Evolutionary conservation across 2,329 filamentous ascomycete genomes (phyloP).

Genomic region (Pseudogymnoascus sp.): DNA sequence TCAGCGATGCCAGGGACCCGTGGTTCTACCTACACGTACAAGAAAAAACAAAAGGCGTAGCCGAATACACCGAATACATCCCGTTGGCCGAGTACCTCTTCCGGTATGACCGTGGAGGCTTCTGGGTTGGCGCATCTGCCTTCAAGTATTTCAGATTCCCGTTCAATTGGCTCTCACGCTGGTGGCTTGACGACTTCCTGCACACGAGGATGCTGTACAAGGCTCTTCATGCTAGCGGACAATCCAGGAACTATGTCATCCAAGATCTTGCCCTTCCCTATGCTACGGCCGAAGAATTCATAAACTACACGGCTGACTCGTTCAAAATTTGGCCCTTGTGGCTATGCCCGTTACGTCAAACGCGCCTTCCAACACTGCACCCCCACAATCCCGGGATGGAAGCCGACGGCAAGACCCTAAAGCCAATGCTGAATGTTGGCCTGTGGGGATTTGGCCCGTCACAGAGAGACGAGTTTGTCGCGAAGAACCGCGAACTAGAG

Average conservation of each 20-base stretch:
- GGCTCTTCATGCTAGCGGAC: conserved; percentile 50
- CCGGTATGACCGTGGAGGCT: conserved; percentile 55
- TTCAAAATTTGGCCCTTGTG: conserved; percentile 47
- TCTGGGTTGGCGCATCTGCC: conserved; percentile 54
- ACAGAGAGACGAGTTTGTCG: conserved; percentile 50
- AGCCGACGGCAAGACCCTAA: conserved; percentile 24
- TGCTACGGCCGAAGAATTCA: conserved; percentile 40
- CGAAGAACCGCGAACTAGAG: conserved; percentile 64
- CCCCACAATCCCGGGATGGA: conserved; percentile 22
- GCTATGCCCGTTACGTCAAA: conserved; percentile 45
- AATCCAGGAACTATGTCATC: conserved; percentile 48
- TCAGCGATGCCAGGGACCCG: conserved; percentile 46
- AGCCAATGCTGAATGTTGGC: conserved; percentile 53
- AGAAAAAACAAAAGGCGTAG: conserved; percentile 20
- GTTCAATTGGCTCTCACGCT: conserved; percentile 51
- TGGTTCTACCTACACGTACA: conserved; percentile 60
- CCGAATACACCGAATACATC: conserved; percentile 31
- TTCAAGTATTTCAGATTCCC: conserved; percentile 54
- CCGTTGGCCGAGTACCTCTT: conserved; percentile 48
- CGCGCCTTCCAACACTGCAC: conserved; percentile 26
- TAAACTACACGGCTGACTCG: conserved; percentile 40
- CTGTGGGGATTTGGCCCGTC: conserved; percentile 71
- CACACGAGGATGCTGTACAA: conserved; percentile 55
- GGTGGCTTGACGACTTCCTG: conserved; percentile 51
- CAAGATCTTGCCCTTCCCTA: conserved; percentile 56